Evolutionary conservation across 768 basidiomycete species (phyloP), one percentile per base, ranked within the genome.

Genomic region (Termitomyces sp.): DNA sequence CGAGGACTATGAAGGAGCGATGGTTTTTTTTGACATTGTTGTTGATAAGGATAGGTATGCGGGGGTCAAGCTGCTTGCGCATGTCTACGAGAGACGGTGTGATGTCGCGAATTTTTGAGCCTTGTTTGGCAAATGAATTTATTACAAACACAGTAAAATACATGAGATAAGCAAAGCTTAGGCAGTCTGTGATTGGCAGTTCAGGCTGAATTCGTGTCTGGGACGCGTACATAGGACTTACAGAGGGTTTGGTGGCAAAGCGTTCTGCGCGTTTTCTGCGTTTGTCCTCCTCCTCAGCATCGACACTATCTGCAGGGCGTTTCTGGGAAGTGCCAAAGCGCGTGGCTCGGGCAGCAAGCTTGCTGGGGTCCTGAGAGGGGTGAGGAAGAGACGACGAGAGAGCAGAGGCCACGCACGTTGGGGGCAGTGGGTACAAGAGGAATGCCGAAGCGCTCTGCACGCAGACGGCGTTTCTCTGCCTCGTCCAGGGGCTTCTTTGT

Each of bases 21-120:
- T 98, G 90, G 67, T 96, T 94, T 67, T 88, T 84, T 74, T 92
- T 90, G 72, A 97, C 95, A 84, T 93, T 93, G 73, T 96, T 96
- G 66, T 84, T 88, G 72, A 98, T 94, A 58, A 98, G 85, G 55
- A 88, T 90, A 18, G 93, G 94, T 64, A 98, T 94, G 44, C 96
- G 90, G 53, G 90, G 90, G 74, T 98, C 96, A 59, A 97, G 85
- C 69, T 92, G 90, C 74, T 93, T 92, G 56, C 90, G 84, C 91
- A 93, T 93, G 46, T 50, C 49, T 52, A 12, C 24, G 36, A 22
- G 38, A 8, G 22, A 12, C 7, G 32, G 11, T 8, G 0, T 22
- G n/a, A 44, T 24, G 28, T 22, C 2, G 36, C 2, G 36, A 42
- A 60, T 32, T 60, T 60, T 60, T 58, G 44, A 28, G 39, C 4